A percentile compares a stretch with the other conserved stretches of the same genome.
phyloP scores from a whole-genome alignment of 1,284 basidiomycete species.

The Tremellales sp. region DNA sequence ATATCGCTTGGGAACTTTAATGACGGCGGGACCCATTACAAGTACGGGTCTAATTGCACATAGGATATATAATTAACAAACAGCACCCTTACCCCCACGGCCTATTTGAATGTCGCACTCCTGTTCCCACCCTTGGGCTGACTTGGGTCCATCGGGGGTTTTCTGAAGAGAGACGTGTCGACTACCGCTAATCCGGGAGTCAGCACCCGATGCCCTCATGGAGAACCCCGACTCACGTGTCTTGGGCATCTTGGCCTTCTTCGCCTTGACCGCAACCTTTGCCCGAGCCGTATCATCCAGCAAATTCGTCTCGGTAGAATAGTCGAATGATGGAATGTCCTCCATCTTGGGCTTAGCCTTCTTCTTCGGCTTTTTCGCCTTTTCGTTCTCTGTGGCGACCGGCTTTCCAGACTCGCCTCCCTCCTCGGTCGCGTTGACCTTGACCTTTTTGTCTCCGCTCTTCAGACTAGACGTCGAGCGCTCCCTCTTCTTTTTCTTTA shows the following conservation, averaged over 20 bases:
- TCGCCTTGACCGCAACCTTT: slow-evolving; percentile 7
- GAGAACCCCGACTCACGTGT: slow-evolving; percentile 17
- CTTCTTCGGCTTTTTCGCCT: slow-evolving; percentile 26
- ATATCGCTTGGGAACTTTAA: no score
- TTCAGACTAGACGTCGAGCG: no score
- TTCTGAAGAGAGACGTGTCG: slow-evolving; percentile 40
- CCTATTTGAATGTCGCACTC: slow-evolving; percentile 38
- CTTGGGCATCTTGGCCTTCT: slow-evolving; percentile 37
- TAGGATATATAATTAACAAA: no score
- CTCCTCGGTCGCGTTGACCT: neutral
- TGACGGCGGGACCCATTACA: no score
- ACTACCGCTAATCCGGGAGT: slow-evolving; percentile 23
- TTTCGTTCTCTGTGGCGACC: neutral
- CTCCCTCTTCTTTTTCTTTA: slow-evolving; percentile 34
- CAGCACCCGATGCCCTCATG: slow-evolving; percentile 2
- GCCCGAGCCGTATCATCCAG: slow-evolving; percentile 60
- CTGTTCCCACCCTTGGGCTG: slow-evolving; percentile 45
- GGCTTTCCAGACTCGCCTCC: neutral
- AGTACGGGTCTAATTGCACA: no score
- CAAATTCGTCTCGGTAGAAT: slow-evolving; percentile 66
- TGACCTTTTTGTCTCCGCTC: slow-evolving; percentile 12
- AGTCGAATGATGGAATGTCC: slow-evolving; percentile 64
- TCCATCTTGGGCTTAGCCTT: slow-evolving; percentile 18
- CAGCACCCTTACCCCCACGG: no score
- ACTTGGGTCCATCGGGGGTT: slow-evolving; percentile 40